phyloP scores from a whole-genome alignment of 2,329 filamentous ascomycete species.

The Westerdykella aurantiaca region DNA sequence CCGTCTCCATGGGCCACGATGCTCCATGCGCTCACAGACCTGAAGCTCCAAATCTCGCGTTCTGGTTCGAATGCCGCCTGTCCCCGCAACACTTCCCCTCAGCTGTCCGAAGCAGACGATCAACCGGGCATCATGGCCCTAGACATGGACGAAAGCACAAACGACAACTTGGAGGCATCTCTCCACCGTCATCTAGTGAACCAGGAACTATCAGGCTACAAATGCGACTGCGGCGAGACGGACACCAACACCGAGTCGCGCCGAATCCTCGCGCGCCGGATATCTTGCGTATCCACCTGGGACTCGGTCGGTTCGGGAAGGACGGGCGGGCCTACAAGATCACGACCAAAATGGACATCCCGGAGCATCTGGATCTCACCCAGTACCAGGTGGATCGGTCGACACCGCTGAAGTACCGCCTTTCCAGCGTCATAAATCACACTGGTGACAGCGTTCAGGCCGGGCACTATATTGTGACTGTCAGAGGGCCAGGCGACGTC shows the following conservation, averaged over 20 bases:
- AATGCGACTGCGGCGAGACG: background rate
- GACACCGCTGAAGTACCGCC: slow-evolving; percentile 4
- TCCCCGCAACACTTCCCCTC: too few relatives aligned
- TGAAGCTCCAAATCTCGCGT: too few relatives aligned
- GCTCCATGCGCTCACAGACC: too few relatives aligned
- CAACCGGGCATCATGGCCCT: too few relatives aligned
- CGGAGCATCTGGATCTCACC: background rate
- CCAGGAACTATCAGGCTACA: background rate
- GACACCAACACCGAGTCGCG: background rate
- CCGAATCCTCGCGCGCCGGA: slow-evolving; percentile 1
- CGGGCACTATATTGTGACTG: slow-evolving; percentile 1
- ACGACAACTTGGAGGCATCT: too few relatives aligned
- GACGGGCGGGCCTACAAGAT: too few relatives aligned
- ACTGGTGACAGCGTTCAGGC: background rate
- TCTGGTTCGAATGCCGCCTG: too few relatives aligned
- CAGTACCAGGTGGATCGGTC: background rate
- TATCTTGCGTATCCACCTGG: background rate
- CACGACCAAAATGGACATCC: background rate
- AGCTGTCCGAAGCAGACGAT: too few relatives aligned
- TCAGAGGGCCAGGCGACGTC: background rate
- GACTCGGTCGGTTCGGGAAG: too few relatives aligned
- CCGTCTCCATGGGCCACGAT: too few relatives aligned
- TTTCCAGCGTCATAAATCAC: slow-evolving; percentile 8
- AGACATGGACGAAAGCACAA: too few relatives aligned
- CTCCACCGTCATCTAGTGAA: too few relatives aligned